Base-by-base conservation (phyloP, 331 rosid species). In the Prunus yedoensis region DNA sequence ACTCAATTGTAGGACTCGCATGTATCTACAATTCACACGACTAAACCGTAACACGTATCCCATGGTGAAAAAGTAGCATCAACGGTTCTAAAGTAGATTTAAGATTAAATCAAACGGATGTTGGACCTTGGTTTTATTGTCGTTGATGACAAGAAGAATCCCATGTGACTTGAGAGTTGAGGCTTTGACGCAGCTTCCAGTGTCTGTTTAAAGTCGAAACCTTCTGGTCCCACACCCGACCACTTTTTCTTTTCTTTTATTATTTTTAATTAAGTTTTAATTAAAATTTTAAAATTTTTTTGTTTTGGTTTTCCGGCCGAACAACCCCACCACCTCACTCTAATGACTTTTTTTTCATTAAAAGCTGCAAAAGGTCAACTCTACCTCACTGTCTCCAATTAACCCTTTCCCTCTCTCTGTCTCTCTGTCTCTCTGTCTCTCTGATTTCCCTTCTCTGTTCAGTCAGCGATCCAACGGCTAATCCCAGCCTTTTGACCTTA, bases 341-440 rank as follows among this genome's bases (percentile, higher is more conserved):
- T 3, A 54, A 54, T 28, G 88, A 87, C 86, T 87, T 75, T 83
- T 74, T 5, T 66, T 84, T 87, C 89, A 84, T 90, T 72, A 84
- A 92, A 88, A 84, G 91, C 74, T 60, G 92, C 63, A 56, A 83
- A 87, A 83, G 90, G 94, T 90, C 93, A 92, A 90, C 92, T 83
- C 80, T 80, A 80, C 87, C 86, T 66, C 80, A 54, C 88, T 85
- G 94, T 91, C 92, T 43, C 81, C 88, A 91, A 89, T 90, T 74
- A 66, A 73, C 70, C 10, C 77, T 23, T 63, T 52, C n/a, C n/a
- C 4, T 54, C 41, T 73, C 47, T 43, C 57, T 71, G 35, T 38
- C 32, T 54, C n/a, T 43, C 57, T 71, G 32, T 38, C 32, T 54
- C n/a, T 43, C 57, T 71, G 32, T 38, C 32, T 54, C n/a, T 28